Percentiles rank a stretch among this genome's conserved stretches.
Conservation (phyloP, 179 eudicot species). For the Beta lomatogona region DNA sequence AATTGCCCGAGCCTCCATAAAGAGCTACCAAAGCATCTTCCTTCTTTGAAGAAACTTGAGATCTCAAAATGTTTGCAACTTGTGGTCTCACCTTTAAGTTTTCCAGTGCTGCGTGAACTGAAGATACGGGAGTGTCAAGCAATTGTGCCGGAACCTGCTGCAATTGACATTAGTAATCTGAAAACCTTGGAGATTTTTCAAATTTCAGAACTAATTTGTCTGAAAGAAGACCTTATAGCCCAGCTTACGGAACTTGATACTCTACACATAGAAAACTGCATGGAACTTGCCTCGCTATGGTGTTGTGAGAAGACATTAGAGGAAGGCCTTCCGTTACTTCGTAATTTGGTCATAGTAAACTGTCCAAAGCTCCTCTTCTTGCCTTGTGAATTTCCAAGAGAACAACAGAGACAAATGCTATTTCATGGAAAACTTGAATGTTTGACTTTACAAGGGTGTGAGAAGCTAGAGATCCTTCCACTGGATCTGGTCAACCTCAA, state of each 20-base stretch:
- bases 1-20: too few relatives aligned
- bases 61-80: not conserved
- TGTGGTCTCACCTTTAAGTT: not conserved
- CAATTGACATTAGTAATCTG: not conserved
- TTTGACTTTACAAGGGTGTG: not conserved
- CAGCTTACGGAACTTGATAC: not conserved
- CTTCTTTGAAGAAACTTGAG: too few relatives aligned
- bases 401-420: not conserved
- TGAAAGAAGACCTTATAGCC: not conserved
- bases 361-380: not conserved
- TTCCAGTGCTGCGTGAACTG: not conserved
- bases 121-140: not conserved
- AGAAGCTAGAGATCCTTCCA: not conserved
- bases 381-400: not conserved
- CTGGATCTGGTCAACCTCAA: not conserved
- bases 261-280: not conserved
- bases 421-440: not conserved
- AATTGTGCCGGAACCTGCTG: not conserved
- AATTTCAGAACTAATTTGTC: not conserved
- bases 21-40: too few relatives aligned
- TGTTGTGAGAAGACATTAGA: not conserved
- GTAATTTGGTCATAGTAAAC: not conserved
- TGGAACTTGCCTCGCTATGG: not conserved
- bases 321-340: not conserved
- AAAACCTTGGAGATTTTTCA: not conserved